Base-by-base conservation (phyloP, 23 red algal species). In the Chondrus crispus region DNA sequence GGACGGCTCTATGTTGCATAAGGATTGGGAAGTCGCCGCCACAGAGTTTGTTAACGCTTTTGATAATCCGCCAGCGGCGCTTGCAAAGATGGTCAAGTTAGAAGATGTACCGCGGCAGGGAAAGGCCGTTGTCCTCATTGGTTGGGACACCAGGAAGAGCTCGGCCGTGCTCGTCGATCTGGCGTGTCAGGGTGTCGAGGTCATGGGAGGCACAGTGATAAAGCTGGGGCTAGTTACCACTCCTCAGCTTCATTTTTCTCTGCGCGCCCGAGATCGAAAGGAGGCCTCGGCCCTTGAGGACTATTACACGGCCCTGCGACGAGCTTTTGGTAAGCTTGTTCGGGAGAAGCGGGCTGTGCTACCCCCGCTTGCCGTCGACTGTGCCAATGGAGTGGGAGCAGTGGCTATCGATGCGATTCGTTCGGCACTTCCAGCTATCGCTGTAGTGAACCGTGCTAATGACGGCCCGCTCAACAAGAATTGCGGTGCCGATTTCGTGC, bases 401-500 rank as follows among this genome's bases (percentile, higher is more conserved):
- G 44, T 36, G 10, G 60, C 88, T 41, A 45, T 81, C 7, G 60
- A 82, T 35, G 18, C 20, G 19, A 22, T 98, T 37, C 63, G 66
- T 14, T 29, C 18, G 28, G 62, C 50, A 6, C 28, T 66, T 24
- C 64, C 52, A 42, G 42, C 46, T 41, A 20, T 98, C 50, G 46
- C 62, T 18, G 40, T 64, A 2, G 58, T 94, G 40, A 98, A 98
- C 64, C 41, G 68, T 14, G 74, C 70, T 43, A 73, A 70, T 28
- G 88, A 80, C 73, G 92, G 81, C 4, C 77, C 38, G 58, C 91
- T 99, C 9, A 99, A 99, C 44, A 38, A 89, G 19, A 38, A 70
- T 22, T 99, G 97, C 76, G 97, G 97, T 19, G 97, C 97, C 35
- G 97, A 99, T 81, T 99, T 89, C 51, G 95, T 99, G 14, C 97